Conservation (phyloP, 208 protist genomes). For the Tetramitus jugosus region DNA sequence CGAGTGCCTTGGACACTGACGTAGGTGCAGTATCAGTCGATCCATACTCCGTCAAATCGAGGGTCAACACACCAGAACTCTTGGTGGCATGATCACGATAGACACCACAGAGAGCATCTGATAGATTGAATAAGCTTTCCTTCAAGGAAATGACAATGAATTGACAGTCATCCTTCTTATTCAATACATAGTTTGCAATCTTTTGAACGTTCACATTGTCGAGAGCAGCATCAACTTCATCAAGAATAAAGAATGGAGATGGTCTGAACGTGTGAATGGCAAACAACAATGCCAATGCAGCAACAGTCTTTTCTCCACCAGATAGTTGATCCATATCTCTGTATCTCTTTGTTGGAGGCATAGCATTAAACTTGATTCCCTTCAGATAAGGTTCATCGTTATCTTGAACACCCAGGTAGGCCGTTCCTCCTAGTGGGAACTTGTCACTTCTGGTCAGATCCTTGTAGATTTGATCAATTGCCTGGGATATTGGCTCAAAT, state of each 20-base stretch:
- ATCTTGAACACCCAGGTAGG: conserved; percentile 87
- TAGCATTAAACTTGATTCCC: conserved; percentile 90
- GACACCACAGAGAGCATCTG: conserved; percentile 88
- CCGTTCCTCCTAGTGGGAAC: conserved; percentile 64
- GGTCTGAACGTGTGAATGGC: conserved; percentile 87
- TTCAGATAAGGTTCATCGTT: conserved; percentile 87
- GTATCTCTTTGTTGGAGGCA: conserved; percentile 93
- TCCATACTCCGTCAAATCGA: conserved; percentile 68
- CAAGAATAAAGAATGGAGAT: conserved; percentile 96
- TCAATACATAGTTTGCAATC: conserved; percentile 68
- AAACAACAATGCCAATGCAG: conserved; percentile 95
- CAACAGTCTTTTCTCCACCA: conserved; percentile 97
- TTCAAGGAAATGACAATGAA: conserved; percentile 96
- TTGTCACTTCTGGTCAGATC: conserved; percentile 74
- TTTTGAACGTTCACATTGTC: conserved; percentile 91
- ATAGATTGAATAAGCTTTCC: conserved; percentile 86
- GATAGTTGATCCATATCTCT: conserved; percentile 93
- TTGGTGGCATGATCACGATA: conserved; percentile 75
- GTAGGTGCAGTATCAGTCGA: background rate
- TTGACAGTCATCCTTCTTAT: conserved; percentile 58
- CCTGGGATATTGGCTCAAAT: conserved; percentile 73
- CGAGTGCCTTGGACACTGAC: background rate
- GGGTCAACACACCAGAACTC: conserved; percentile 63
- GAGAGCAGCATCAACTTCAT: conserved; percentile 97
- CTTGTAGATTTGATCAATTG: conserved; percentile 86